These are phyloP conservation scores for Euphrasia arctica DNA, from an alignment of 305 asterid species.

Conservation along the genomic window DNA sequence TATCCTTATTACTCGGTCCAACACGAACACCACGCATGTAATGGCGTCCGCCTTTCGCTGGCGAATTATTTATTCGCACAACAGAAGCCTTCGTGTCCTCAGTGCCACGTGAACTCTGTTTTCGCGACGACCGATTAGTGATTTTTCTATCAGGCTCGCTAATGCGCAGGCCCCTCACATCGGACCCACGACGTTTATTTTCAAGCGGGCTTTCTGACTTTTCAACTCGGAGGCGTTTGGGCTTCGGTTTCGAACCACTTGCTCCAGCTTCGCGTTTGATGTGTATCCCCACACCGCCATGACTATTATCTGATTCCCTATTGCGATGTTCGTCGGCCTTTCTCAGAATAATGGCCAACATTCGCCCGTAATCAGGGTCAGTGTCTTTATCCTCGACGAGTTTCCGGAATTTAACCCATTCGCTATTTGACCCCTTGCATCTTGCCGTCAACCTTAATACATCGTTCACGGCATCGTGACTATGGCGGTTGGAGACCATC, in stretches of 20 bases:
- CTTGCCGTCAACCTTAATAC: not conserved
- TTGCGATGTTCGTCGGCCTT: not conserved
- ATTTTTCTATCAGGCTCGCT: too few species aligned
- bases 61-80: not conserved
- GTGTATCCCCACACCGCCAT: not conserved
- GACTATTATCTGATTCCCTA: not conserved
- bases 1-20: constrained; percentile 6
- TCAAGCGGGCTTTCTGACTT: not conserved
- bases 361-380: not conserved
- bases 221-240: not conserved
- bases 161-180: not conserved
- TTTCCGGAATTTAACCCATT: constrained; percentile 3
- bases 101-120: not conserved
- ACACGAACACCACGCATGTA: not conserved
- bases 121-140: too few species aligned
- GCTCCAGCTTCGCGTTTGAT: not conserved
- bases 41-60: not conserved
- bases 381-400: not conserved
- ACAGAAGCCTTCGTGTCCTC: not conserved
- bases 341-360: not conserved
- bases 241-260: not conserved
- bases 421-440: not conserved
- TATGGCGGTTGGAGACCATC: not conserved
- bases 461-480: not conserved
- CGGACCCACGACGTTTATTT: not conserved